Evolutionary conservation across 2,329 filamentous ascomycete species (phyloP), one percentile per base, ranked within the genome.

Genomic region (Cytospora piceicola): DNA sequence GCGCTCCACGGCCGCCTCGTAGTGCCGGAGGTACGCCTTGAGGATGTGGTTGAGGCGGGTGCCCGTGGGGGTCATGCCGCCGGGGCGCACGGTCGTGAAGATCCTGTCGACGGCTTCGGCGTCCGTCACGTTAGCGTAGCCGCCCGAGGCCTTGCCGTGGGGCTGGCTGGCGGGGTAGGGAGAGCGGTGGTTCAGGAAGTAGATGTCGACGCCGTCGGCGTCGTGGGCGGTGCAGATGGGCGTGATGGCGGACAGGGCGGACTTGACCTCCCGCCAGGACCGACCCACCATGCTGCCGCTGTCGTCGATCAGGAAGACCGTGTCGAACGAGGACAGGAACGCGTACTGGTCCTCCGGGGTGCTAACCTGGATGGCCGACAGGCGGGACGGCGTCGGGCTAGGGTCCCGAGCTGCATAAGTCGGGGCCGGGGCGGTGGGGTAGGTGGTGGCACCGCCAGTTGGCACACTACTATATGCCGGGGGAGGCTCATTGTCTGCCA

Each of bases 301-400:
- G 80, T 98, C 94, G 74, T 98, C 94, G 73, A 98, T 92, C 1
- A 98, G 79, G 75, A 98, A 94, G 64, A 94, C 79, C 36, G 93
- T 97, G 78, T 98, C 93, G 74, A 97, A 97, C 20, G 83, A 83
- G 52, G 79, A 76, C 6, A 98, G 87, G 74, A 96, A 96, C 2
- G 88, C 84, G 74, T 92, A 95, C 2, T 83, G 85, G 71, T 93
- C 89, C 70, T 93, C 88, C 27, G 78, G 77, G 11, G 75, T 77
- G 8, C 75, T 76, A 67, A 79, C 70, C 53, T 70, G 74, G n/a
- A 73, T 69, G 42, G 69, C 61, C 15, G 70, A 70, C 54, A 67
- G n/a, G 46, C 69, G 56, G 17, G 72, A 74, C 54, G 71, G 70
- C 58, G 64, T 53, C 9, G 71, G 69, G n/a, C 61, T 61, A 58